Evolutionary conservation across 805 yeast genomes (phyloP).

Genomic region (Candida pseudofarinosa): DNA sequence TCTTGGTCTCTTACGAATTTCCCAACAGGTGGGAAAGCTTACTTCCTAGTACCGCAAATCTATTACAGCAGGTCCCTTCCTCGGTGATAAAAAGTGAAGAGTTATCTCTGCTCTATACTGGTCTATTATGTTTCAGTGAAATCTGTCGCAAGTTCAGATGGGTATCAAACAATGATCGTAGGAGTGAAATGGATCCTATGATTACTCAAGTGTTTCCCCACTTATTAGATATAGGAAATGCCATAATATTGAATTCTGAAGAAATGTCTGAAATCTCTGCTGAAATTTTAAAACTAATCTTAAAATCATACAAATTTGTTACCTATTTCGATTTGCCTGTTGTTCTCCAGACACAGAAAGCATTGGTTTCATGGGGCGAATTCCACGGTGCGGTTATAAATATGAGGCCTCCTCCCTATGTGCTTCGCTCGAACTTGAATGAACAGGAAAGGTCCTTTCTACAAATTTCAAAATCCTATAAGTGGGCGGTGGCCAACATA

Average conservation of each 20-base stretch:
- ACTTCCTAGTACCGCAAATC: constrained; percentile 26
- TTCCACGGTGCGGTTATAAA: constrained; percentile 68
- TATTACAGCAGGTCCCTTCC: constrained; percentile 23
- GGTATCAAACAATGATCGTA: constrained; percentile 50
- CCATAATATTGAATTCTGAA: constrained; percentile 28
- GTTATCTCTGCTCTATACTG: constrained; percentile 48
- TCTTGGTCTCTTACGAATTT: constrained; percentile 31
- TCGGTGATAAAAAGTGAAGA: constrained; percentile 13
- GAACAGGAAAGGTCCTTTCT: constrained; percentile 48
- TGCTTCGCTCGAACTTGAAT: constrained; percentile 46
- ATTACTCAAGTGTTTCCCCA: constrained; percentile 59
- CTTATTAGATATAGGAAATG: constrained; percentile 61
- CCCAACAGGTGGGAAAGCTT: constrained; percentile 35
- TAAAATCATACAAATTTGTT: constrained; percentile 76
- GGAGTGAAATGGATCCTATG: constrained; percentile 36
- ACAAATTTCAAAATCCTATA: constrained; percentile 59
- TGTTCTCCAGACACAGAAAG: constrained; percentile 48
- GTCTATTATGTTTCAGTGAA: constrained; percentile 66
- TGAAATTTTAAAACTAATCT: constrained; percentile 68
- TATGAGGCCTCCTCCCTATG: constrained; percentile 53
- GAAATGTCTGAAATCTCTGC: constrained; percentile 41
- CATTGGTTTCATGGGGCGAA: constrained; percentile 64
- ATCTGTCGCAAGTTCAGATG: constrained; percentile 70
- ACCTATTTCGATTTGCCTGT: constrained; percentile 70
- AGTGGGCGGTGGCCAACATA: constrained; percentile 85